Conservation (phyloP, 2,329 filamentous ascomycete genomes). For the Sporothrix globosa region DNA sequence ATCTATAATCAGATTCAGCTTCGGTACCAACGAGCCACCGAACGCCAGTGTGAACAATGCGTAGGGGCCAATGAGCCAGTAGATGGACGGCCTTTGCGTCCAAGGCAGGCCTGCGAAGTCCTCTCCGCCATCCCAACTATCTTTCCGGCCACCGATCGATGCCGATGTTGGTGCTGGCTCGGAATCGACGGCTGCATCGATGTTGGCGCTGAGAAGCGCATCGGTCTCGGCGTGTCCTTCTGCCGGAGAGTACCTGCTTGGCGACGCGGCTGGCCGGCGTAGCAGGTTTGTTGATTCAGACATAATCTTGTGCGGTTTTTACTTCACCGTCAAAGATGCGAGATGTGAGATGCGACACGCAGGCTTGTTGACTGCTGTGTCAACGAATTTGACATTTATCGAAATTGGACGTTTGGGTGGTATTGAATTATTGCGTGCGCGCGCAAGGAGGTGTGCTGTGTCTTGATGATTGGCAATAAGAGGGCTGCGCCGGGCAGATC, state of each 20-base stretch:
- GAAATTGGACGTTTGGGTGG: background rate
- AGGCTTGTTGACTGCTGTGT: background rate
- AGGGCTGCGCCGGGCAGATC: slow-evolving; percentile 19
- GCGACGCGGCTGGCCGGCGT: slow-evolving; percentile 14
- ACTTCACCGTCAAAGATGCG: background rate
- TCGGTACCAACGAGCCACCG: slow-evolving; percentile 83
- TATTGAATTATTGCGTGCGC: slow-evolving; percentile 22
- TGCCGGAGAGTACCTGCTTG: background rate
- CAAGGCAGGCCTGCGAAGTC: slow-evolving; percentile 66
- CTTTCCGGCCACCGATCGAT: slow-evolving; percentile 29
- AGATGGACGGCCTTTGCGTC: slow-evolving; percentile 69
- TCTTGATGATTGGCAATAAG: slow-evolving; percentile 15
- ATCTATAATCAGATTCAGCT: slow-evolving; percentile 80
- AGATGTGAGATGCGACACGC: slow-evolving; percentile 6
- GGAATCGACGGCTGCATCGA: background rate
- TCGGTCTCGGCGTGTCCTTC: slow-evolving; percentile 27
- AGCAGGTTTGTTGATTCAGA: background rate
- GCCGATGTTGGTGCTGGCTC: slow-evolving; percentile 1
- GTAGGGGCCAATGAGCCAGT: slow-evolving; percentile 81
- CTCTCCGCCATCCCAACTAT: slow-evolving; percentile 53
- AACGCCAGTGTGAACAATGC: slow-evolving; percentile 82
- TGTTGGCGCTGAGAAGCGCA: slow-evolving; percentile 28
- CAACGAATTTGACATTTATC: background rate
- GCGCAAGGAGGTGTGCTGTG: background rate
- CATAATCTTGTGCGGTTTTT: slow-evolving; percentile 9